phyloP scores from a whole-genome alignment of 164 flowering plant genomes.

The grape (Vitis vinifera) region DNA sequence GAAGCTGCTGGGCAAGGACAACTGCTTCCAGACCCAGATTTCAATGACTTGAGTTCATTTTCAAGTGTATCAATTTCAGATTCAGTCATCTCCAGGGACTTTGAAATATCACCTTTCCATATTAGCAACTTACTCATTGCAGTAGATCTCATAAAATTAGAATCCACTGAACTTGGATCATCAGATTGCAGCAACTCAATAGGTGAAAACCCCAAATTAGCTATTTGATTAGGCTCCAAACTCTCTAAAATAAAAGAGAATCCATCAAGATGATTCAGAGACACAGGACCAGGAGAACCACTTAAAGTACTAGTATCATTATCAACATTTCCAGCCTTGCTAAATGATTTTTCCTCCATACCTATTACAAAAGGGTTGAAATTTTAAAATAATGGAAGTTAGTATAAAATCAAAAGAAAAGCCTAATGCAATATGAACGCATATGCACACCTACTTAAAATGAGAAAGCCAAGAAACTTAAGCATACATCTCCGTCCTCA shows the following conservation, averaged over 20 bases:
- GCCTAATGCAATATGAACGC: background rate
- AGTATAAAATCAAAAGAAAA: background rate
- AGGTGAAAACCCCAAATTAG: constrained; percentile 47
- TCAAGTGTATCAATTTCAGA: constrained; percentile 82
- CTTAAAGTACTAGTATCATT: constrained; percentile 46
- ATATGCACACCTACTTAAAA: no score
- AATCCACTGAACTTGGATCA: constrained; percentile 53
- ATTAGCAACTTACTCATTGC: constrained; percentile 58
- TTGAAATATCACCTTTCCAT: constrained; percentile 60
- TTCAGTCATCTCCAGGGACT: constrained; percentile 73
- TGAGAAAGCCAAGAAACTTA: no score
- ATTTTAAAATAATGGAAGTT: background rate
- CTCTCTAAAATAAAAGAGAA: constrained; percentile 46
- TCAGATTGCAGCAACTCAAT: constrained; percentile 55
- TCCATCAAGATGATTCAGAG: constrained; percentile 36
- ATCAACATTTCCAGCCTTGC: constrained; percentile 39
- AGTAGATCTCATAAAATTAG: constrained; percentile 49
- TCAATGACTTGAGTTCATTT: constrained; percentile 63
- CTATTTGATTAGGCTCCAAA: constrained; percentile 39
- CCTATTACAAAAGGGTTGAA: constrained; percentile 37
- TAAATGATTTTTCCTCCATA: constrained; percentile 53
- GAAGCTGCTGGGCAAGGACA: constrained; percentile 27
- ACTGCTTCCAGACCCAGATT: constrained; percentile 25
- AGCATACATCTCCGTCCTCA: no score
- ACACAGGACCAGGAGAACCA: constrained; percentile 44